Evolutionary conservation across 805 yeast genomes (phyloP), one percentile per base, ranked within the genome.

Genomic region (Barnettozyma salicaria): DNA sequence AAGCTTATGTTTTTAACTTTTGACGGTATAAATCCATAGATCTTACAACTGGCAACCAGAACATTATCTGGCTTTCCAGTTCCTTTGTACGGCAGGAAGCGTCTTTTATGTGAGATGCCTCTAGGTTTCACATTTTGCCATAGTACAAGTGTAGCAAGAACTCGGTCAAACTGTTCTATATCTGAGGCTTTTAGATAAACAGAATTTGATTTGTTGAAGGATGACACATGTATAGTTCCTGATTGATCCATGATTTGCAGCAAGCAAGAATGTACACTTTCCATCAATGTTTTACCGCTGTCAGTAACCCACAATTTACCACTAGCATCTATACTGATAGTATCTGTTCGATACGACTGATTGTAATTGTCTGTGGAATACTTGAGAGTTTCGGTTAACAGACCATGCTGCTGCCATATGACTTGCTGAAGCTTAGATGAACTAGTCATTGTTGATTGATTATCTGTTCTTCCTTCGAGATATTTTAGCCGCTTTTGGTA

Each of bases 31-130:
- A 37, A 85, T 0, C 85, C 88, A 56, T 60, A 82, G 2, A 81
- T 66, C 52, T 74, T 76, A 49, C 81, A 75, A 27, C 82, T 68
- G 39, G 86, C 78, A 14, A 78, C 80, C 34, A 80, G 58, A 11
- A 80, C 50, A 44, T 58, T 59, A 20, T 39, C 38, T 9, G 36
- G 31, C 47, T 61, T 65, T 6, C 54, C 56, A 29, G 38, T 51
- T 18, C 40, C 44, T 19, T 47, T 30, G 30, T 55, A 42, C 4
- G 53, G 47, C n/a, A 42, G 34, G 5, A n/a, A 16, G 16, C 48
- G 27, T 27, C 36, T 41, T 49, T 77, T 77, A 43, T 74, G 69
- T 22, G 70, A 72, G 8, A 76, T 57, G 1, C 81, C 80, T 28
- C 58, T 62, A 6, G 75, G 73, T 39, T 60, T 68, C 48, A 76